Evolutionary conservation across 768 basidiomycete genomes (phyloP).

Genomic region (Mycena indigotica): DNA sequence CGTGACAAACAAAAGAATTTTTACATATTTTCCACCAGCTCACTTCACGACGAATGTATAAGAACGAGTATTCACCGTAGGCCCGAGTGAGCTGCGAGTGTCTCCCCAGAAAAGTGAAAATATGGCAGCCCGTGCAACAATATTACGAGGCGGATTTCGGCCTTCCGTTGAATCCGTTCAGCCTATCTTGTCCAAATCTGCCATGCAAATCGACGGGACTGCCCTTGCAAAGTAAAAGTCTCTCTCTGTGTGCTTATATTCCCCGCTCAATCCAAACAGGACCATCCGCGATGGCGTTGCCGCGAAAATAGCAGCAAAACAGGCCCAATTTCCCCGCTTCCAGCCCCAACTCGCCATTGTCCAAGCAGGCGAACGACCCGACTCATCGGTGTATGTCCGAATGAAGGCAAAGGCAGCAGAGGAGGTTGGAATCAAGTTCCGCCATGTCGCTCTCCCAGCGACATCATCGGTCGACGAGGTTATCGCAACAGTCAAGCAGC

Average conservation of each 20-base stretch:
- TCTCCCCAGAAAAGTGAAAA: not conserved
- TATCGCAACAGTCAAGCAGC: conserved; percentile 71
- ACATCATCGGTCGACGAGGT: conserved; percentile 74
- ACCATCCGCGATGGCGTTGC: conserved; percentile 78
- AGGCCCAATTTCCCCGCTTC: conserved; percentile 80
- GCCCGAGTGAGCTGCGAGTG: not conserved
- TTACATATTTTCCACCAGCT: no score
- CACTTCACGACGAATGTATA: not conserved
- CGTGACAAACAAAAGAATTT: not conserved
- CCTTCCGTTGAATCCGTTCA: no score
- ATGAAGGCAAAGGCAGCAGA: conserved; percentile 98
- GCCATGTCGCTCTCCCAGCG: conserved; percentile 74
- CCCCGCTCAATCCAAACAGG: conserved; percentile 43
- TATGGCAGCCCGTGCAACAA: not conserved
- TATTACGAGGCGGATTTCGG: not conserved
- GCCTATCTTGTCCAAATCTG: conserved; percentile 34
- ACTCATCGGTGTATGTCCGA: conserved; percentile 90
- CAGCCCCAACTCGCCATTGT: conserved; percentile 88
- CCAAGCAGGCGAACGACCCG: conserved; percentile 90
- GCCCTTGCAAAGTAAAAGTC: conserved; percentile 75
- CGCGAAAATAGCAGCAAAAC: conserved; percentile 63
- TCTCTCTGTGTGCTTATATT: conserved; percentile 1
- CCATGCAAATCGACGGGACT: conserved; percentile 78
- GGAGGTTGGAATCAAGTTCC: conserved; percentile 88
- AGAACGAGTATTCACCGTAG: not conserved